Evolutionary conservation across 306 rosid species (phyloP).

Genomic region (Glycyrrhiza uralensis): DNA sequence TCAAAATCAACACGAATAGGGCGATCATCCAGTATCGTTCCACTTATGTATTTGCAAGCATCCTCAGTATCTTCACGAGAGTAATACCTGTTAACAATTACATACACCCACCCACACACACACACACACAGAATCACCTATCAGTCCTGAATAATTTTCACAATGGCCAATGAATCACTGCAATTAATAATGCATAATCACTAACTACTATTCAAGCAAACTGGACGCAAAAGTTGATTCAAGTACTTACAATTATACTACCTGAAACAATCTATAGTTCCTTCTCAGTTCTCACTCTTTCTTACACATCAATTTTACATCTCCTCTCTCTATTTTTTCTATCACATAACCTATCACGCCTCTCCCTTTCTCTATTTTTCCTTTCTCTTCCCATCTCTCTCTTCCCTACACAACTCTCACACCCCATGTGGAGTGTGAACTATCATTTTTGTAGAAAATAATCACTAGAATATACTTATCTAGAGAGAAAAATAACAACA

Average conservation of each 20-base stretch:
- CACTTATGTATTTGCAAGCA: slow-evolving; percentile 91
- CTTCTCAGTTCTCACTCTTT: not conserved
- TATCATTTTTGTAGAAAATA: not conserved
- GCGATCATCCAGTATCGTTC: slow-evolving; percentile 97
- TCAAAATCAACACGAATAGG: slow-evolving; percentile 99
- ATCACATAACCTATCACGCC: not conserved
- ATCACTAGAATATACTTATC: not conserved
- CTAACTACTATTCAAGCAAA: not conserved
- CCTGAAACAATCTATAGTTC: not conserved
- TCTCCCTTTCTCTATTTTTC: not conserved
- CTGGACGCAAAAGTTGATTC: not conserved
- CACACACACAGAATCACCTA: not conserved
- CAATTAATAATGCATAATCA: not conserved
- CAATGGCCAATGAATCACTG: not conserved
- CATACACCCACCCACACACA: not conserved
- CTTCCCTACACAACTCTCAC: not conserved
- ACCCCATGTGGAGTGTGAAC: not conserved
- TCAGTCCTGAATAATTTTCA: not conserved
- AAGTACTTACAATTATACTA: not conserved
- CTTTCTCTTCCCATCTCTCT: not conserved
- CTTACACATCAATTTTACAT: not conserved
- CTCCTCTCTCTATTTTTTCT: not conserved
- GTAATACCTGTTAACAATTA: slow-evolving; percentile 57
- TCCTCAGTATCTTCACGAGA: slow-evolving; percentile 95
- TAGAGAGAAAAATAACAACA: not conserved